These are phyloP conservation scores for Myrmaecium sp. DNA, from an alignment of 2,329 filamentous ascomycete species.

Conservation along the genomic window DNA sequence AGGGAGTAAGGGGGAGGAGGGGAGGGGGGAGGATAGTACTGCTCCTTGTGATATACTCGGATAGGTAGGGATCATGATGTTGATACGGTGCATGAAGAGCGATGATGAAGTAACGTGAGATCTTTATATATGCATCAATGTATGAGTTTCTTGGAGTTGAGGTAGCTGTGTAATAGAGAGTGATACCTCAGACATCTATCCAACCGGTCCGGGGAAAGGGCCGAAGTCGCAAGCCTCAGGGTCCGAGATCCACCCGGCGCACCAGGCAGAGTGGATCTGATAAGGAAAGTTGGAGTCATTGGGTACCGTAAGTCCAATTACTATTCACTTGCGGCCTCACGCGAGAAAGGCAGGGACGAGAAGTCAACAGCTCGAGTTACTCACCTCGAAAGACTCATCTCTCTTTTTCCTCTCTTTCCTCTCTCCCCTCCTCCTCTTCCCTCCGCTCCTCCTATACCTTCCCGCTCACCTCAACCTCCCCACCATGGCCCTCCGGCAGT, in stretches of 20 bases:
- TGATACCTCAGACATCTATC: not conserved
- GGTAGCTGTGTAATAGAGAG: not conserved
- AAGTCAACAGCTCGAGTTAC: not conserved
- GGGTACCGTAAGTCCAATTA: no score
- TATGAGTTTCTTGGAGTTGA: not conserved
- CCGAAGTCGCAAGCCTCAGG: no score
- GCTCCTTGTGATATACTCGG: no score
- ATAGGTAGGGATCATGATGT: not conserved
- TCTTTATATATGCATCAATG: not conserved
- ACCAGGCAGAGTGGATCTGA: not conserved
- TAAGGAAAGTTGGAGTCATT: not conserved
- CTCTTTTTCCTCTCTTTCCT: not conserved
- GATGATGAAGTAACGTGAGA: not conserved
- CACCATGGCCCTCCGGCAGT: conserved; percentile 16
- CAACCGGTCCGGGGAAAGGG: no score
- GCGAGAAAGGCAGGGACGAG: not conserved
- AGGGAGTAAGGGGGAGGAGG: no score
- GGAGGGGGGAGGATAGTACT: no score
- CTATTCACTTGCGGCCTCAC: no score
- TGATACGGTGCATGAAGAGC: conserved; percentile 1
- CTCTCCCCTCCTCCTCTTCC: not conserved
- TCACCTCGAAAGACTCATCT: not conserved
- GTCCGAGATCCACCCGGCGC: no score
- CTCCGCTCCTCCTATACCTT: not conserved
- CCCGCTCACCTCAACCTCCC: not conserved